Evolutionary conservation across 2,329 filamentous ascomycete genomes (phyloP), one percentile per base, ranked within the genome.

Genomic region (Alternaria viburni): DNA sequence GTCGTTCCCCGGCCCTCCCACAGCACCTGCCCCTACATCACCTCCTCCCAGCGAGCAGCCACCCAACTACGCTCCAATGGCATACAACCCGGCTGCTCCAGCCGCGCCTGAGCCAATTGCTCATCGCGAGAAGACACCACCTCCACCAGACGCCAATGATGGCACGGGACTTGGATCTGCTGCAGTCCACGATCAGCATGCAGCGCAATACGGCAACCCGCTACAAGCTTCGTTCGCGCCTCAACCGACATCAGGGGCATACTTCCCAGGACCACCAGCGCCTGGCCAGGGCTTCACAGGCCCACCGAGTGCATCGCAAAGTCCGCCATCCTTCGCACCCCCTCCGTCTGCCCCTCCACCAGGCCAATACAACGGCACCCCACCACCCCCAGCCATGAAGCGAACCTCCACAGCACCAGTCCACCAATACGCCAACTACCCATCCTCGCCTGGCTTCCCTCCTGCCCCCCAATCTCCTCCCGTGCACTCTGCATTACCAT

Each of bases 1-100:
- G 43, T 78, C 79, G 0, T 81, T 78, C 46, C 74, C 77, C 15
- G 78, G 77, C 0, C 79, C 79, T 25, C 79, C 79, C n/a, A 74
- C 76, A n/a, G 73, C 71, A 9, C 70, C 75, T 5, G 63, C 67
- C n/a, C 73, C 75, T 9, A 66, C 74, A 13, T 66, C 75, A 13
- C 75, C 73, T 51, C 72, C 77, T 59, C 69, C 75, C 10, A 68
- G 63, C 41, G 70, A 69, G 36, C 78, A 68, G 19, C 78, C 83
- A n/a, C 72, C 81, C 32, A 84, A 73, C 70, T 90, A 89, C 69
- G 83, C 81, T 8, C 90, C 90, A 0, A 88, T 92, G 81, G 87
- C 90, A 3, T 94, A 94, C 75, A 94, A 94, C 74, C 92, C 92
- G 4, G 91, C 92, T 1, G 91, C 91, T 1, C 92, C 92, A 5